These are phyloP conservation scores for Leptosphaerulina australis DNA, from an alignment of 2,329 filamentous ascomycete species.

Conservation along the genomic window DNA sequence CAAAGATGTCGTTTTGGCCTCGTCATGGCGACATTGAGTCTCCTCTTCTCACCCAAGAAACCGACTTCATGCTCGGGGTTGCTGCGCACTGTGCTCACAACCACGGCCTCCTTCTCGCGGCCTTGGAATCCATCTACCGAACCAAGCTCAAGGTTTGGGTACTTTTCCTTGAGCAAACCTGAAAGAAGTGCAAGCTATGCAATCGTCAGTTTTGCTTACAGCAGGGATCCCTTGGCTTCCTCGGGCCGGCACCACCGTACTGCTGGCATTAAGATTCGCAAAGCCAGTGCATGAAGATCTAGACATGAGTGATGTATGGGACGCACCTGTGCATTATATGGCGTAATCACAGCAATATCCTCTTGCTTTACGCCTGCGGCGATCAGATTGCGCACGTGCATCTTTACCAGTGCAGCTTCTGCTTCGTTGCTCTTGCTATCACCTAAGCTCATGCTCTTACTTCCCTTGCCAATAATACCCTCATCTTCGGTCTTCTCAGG, in stretches of 20 bases:
- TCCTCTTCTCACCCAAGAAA: slow-evolving; percentile 88
- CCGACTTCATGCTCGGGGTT: slow-evolving; percentile 87
- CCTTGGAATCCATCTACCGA: slow-evolving; percentile 98
- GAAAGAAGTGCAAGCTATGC: slow-evolving; percentile 75
- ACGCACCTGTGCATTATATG: slow-evolving; percentile 87
- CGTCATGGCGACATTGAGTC: slow-evolving; percentile 97
- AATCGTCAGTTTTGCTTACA: slow-evolving; percentile 26
- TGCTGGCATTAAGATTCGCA: too few relatives aligned
- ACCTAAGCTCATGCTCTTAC: slow-evolving; percentile 60
- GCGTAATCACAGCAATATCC: slow-evolving; percentile 92
- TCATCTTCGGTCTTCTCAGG: slow-evolving; percentile 81
- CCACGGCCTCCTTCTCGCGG: slow-evolving; percentile 92
- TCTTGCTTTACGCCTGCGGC: slow-evolving; percentile 77
- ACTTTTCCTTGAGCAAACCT: slow-evolving; percentile 75
- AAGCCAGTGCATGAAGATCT: slow-evolving; percentile 10
- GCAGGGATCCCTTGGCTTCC: slow-evolving; percentile 13
- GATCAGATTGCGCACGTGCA: slow-evolving; percentile 79
- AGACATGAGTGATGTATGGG: too few relatives aligned
- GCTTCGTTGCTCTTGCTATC: slow-evolving; percentile 92
- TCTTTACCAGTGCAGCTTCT: slow-evolving; percentile 80
- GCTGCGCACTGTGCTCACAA: slow-evolving; percentile 92
- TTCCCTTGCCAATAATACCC: slow-evolving; percentile 57
- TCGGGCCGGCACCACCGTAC: slow-evolving; percentile 13
- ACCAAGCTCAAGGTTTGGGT: slow-evolving; percentile 87
- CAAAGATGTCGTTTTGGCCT: slow-evolving; percentile 88